Base-by-base conservation (phyloP, 768 basidiomycete genomes). In the Mycena albidolilacea region DNA sequence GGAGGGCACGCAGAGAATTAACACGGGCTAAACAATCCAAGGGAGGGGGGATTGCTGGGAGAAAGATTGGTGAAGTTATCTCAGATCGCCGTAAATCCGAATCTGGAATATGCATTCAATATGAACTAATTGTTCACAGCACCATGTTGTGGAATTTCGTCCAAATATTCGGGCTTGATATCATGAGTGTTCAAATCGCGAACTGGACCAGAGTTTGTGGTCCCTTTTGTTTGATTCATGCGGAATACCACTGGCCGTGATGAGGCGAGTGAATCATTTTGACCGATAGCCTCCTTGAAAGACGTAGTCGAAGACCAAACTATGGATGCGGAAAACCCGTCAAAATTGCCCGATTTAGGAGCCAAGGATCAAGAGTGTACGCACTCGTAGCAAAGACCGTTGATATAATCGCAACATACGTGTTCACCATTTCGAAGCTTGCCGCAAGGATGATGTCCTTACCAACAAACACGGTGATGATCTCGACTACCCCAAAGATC, bases 301-400 rank as follows among this genome's bases (percentile, higher is more conserved):
- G 65, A 57, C 41, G 7, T 19, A n/a, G 65, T 67, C 4, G 65
- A 35, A 35, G 65, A 67, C 65, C 65, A 67, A 35, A 67, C 65
- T 67, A 1, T 7, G 14, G 58, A 21, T 14, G 23, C 12, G 30
- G 10, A 23, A 23, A 23, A 9, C 57, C 14, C 21, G 38, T 23
- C 10, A 12, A 55, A 30, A 50, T 50, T 19, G 5, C 6, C 38
- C 2, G 39, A 19, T 17, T 15, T 23, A 1, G 17, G 10, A 14
- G 8, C 12, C 46, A 1, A 55, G 63, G 63, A 23, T 23, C 1
- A 23, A 2, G 23, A 23, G 23, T 23, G 21, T 21, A 57, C 64
- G 11, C 44, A 66, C 64, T 57, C 0, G 65, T 58, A 1, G 65
- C 55, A 19, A 58, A 67, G 41, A 67, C 65, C 23, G 55, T 58